Conservation (phyloP, 2,329 filamentous ascomycete species). For the Xylariaceae sp. region DNA sequence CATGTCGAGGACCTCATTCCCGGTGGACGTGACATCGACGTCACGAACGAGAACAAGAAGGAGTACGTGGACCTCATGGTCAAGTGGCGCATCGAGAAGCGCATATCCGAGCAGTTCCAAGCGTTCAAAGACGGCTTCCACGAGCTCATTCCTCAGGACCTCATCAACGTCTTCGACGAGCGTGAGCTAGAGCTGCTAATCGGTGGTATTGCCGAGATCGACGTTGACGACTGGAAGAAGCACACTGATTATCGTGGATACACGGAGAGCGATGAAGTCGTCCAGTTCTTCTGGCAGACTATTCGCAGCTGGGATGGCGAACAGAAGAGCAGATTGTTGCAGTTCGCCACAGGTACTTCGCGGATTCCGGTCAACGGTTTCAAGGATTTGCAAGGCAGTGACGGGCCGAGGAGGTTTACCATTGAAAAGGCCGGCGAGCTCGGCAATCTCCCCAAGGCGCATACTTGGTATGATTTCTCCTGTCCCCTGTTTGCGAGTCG, state of each 20-base stretch:
- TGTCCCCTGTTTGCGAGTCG: neutral
- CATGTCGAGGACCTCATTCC: constrained; percentile 92
- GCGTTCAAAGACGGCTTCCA: constrained; percentile 97
- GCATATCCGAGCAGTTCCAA: constrained; percentile 96
- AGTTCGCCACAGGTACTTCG: constrained; percentile 95
- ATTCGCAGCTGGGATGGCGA: constrained; percentile 96
- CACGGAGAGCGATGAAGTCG: constrained; percentile 94
- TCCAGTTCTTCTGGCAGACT: constrained; percentile 98
- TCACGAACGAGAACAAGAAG: constrained; percentile 98
- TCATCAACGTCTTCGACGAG: constrained; percentile 98
- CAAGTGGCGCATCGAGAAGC: constrained; percentile 98
- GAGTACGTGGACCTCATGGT: constrained; percentile 98
- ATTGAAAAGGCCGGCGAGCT: constrained; percentile 96
- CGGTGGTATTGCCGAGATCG: constrained; percentile 98
- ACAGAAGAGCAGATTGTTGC: constrained; percentile 90
- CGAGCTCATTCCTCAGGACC: constrained; percentile 89
- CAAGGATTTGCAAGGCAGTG: constrained; percentile 96
- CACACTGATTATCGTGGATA: constrained; percentile 98
- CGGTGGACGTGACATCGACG: constrained; percentile 81
- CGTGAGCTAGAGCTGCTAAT: constrained; percentile 93
- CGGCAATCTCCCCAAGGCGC: constrained; percentile 86
- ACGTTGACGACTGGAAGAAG: constrained; percentile 99
- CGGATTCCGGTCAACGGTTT: constrained; percentile 98
- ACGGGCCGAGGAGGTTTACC: constrained; percentile 90
- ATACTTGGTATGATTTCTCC: constrained; percentile 71